phyloP scores from a whole-genome alignment of 2,329 filamentous ascomycete genomes.

The Lecanoromycetidae sp. region DNA sequence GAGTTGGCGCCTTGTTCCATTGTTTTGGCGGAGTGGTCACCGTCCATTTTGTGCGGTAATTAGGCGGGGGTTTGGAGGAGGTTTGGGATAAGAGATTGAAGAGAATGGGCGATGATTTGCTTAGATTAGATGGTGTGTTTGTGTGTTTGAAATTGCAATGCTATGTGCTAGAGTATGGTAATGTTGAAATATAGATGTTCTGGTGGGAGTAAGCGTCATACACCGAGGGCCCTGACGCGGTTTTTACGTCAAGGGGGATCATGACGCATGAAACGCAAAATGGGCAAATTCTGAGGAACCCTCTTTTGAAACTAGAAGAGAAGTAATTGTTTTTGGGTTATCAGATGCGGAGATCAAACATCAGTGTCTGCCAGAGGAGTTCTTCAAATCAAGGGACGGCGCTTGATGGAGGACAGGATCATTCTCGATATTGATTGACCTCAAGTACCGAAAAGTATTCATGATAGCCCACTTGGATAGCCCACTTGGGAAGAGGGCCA shows the following conservation, averaged over 20 bases:
- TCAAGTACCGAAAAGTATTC: no score
- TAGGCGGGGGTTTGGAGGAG: background rate
- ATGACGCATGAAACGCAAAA: background rate
- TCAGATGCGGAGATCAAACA: no score
- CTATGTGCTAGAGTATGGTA: background rate
- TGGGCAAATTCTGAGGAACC: background rate
- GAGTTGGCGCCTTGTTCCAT: conserved; percentile 18
- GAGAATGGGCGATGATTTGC: background rate
- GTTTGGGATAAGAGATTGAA: background rate
- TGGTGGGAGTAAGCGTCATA: conserved; percentile 1
- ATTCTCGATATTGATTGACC: no score
- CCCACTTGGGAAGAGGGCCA: no score
- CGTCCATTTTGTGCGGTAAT: conserved; percentile 15
- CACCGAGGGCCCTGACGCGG: background rate
- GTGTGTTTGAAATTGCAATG: background rate
- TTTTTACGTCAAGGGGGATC: background rate
- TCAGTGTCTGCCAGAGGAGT: no score
- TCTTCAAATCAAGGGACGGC: no score
- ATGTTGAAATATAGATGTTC: background rate
- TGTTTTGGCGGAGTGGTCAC: conserved; percentile 17
- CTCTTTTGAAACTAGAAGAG: background rate
- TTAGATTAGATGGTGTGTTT: background rate
- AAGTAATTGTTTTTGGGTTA: background rate
- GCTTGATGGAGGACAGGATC: no score
- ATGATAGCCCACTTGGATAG: no score